Base-by-base conservation (phyloP, 2,329 filamentous ascomycete genomes). In the Helicocarpus griseus region DNA sequence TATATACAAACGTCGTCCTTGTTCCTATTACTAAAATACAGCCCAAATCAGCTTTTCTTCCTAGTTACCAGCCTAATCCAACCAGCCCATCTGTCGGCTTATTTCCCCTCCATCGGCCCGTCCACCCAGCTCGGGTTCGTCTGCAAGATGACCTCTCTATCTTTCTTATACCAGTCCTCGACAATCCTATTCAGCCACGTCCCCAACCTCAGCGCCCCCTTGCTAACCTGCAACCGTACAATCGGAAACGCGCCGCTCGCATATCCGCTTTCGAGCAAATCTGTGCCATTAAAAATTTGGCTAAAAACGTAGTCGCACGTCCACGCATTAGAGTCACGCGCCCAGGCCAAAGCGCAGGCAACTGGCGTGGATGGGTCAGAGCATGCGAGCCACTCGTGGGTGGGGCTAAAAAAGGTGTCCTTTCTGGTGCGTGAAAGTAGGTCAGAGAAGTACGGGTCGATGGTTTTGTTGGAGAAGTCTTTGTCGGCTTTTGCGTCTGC, bases 291-390 rank as follows among this genome's bases (percentile, higher is more conserved):
- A 24, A 48, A 38, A 2, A 48, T 24, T 17, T 51, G 50, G 43
- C 50, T 51, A 24, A 47, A 48, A 11, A 48, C 43, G 28, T 48
- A 51, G 44, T 51, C 50, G 33, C 50, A 51, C 21, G 47, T 51
- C 33, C 44, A 51, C 9, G 28, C 49, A 39, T 46, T 47, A 13
- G 49, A 26, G 28, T 51, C 49, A n/a, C 49, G 40, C 19, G 49
- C 31, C 49, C 49, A 51, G 29, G 49, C 36, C 8, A 51, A 17
- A 22, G 49, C 49, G 33, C 49, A 51, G 21, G 31, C 33, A 24
- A 51, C 28, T 13, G 49, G 49, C 3, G 49, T 51, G 8, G 49
- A 51, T 14, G 49, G 49, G 33, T 51, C 41, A 5, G 43, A 39
- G 41, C 49, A 51, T 29, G 21, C 40, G 19, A 39, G 8, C 49